These are phyloP conservation scores for Berkeleyomyces basicola DNA, from an alignment of 2,329 filamentous ascomycete species.

Conservation along the genomic window DNA sequence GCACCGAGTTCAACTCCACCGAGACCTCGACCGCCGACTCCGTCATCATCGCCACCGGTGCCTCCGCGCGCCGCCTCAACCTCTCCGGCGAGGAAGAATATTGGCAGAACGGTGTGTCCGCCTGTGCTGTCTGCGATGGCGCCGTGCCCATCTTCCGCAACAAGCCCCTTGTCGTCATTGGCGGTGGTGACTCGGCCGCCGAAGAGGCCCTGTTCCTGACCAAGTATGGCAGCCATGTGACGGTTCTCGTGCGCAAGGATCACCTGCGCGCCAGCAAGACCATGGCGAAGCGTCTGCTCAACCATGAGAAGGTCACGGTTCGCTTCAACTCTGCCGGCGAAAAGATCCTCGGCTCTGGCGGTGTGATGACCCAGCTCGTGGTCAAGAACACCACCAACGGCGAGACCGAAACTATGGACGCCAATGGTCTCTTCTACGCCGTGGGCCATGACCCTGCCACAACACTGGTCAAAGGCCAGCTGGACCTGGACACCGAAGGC, in stretches of 20 bases:
- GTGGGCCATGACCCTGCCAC: slow-evolving; percentile 94
- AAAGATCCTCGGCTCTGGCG: slow-evolving; percentile 68
- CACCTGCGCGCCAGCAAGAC: slow-evolving; percentile 75
- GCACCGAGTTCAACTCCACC: slow-evolving; percentile 74
- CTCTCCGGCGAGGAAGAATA: slow-evolving; percentile 83
- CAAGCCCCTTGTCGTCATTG: slow-evolving; percentile 89
- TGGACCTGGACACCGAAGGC: slow-evolving; percentile 75
- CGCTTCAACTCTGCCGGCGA: slow-evolving; percentile 66
- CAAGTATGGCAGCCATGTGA: slow-evolving; percentile 92
- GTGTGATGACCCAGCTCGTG: slow-evolving; percentile 75
- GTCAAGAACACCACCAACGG: slow-evolving; percentile 67
- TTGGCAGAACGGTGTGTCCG: slow-evolving; percentile 94
- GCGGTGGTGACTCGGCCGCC: slow-evolving; percentile 88
- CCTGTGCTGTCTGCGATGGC: slow-evolving; percentile 94
- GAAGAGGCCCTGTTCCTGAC: slow-evolving; percentile 96
- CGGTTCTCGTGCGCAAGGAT: slow-evolving; percentile 78
- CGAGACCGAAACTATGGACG: slow-evolving; percentile 65
- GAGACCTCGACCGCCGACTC: slow-evolving; percentile 78
- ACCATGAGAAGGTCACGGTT: slow-evolving; percentile 80
- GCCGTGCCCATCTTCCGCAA: slow-evolving; percentile 95
- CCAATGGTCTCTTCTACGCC: slow-evolving; percentile 91
- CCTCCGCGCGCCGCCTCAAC: slow-evolving; percentile 69
- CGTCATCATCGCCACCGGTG: slow-evolving; percentile 87
- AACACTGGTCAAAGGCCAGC: slow-evolving; percentile 71
- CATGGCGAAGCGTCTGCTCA: slow-evolving; percentile 73